phyloP scores from a whole-genome alignment of 2,329 filamentous ascomycete genomes.

The Nothophoma quercina region DNA sequence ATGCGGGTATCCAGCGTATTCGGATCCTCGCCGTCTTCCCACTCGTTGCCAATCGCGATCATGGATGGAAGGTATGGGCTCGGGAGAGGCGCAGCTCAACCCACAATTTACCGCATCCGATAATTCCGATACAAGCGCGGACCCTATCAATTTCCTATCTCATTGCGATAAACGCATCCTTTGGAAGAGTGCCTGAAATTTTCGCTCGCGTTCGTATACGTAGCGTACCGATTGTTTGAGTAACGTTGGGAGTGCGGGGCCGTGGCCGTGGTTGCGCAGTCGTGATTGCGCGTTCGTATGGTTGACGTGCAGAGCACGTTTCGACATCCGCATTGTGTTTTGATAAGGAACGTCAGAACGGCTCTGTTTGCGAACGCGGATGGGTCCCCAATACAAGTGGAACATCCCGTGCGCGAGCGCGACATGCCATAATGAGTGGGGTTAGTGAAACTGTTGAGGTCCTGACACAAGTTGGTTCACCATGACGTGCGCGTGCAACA shows the following conservation, averaged over 20 bases:
- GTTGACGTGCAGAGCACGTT: neutral
- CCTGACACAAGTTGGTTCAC: neutral
- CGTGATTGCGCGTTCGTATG: neutral
- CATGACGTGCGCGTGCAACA: conserved; percentile 12
- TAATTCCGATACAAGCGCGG: neutral
- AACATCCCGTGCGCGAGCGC: conserved; percentile 7
- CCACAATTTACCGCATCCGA: no score
- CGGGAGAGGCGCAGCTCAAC: no score
- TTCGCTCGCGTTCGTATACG: no score
- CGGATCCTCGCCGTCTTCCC: neutral
- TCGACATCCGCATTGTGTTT: neutral
- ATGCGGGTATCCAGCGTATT: neutral
- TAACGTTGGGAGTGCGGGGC: no score
- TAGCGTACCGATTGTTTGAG: no score
- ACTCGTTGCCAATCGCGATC: no score
- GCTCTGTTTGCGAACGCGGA: neutral
- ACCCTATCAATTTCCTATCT: neutral
- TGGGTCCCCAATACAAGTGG: neutral
- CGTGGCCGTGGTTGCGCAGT: neutral
- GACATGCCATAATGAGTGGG: conserved; percentile 6
- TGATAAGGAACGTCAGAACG: neutral
- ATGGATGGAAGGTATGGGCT: no score
- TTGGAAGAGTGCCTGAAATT: neutral
- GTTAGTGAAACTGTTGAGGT: conserved; percentile 15
- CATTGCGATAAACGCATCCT: neutral